Percentiles rank a stretch among this genome's conserved stretches.
These are phyloP conservation scores for Sporisorium scitamineum DNA, from an alignment of 1,284 basidiomycete genomes.

Conservation along the genomic window DNA sequence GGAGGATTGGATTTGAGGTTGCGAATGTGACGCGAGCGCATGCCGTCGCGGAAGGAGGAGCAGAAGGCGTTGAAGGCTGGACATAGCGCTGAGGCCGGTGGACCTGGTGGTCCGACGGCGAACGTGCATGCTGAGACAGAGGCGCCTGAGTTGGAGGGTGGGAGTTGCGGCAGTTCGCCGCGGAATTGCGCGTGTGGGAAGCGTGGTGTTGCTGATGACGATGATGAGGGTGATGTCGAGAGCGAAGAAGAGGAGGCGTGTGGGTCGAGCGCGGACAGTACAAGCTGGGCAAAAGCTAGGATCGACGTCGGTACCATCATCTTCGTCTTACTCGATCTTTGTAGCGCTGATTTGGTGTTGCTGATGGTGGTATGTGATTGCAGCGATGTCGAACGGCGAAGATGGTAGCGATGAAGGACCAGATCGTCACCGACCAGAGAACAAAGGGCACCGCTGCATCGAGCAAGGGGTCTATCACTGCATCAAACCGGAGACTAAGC, in stretches of 20 bases:
- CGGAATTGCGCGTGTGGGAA: neutral
- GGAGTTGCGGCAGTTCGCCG: conserved; percentile 14
- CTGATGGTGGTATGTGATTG: neutral
- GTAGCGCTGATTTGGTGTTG: neutral
- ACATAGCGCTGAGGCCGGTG: conserved; percentile 22
- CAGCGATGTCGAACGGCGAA: neutral
- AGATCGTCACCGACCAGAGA: neutral
- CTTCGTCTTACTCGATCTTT: neutral
- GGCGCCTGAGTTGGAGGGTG: conserved; percentile 1
- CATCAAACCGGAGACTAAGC: neutral
- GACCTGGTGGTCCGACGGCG: conserved; percentile 31
- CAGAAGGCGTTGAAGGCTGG: conserved; percentile 32
- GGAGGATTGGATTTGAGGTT: conserved; percentile 18
- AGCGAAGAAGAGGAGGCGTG: neutral
- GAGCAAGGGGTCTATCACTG: neutral
- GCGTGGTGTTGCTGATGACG: neutral
- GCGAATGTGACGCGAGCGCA: conserved; percentile 11
- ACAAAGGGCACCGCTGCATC: too few species aligned
- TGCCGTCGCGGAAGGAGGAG: conserved; percentile 9
- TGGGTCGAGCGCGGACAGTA: neutral
- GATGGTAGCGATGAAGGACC: neutral
- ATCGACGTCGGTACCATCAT: conserved; percentile 15
- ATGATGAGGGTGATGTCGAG: neutral
- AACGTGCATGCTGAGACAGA: conserved; percentile 34
- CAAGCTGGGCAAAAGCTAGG: conserved; percentile 9